Conservation (phyloP, 768 basidiomycete species). For the Mycena olivaceomarginata region DNA sequence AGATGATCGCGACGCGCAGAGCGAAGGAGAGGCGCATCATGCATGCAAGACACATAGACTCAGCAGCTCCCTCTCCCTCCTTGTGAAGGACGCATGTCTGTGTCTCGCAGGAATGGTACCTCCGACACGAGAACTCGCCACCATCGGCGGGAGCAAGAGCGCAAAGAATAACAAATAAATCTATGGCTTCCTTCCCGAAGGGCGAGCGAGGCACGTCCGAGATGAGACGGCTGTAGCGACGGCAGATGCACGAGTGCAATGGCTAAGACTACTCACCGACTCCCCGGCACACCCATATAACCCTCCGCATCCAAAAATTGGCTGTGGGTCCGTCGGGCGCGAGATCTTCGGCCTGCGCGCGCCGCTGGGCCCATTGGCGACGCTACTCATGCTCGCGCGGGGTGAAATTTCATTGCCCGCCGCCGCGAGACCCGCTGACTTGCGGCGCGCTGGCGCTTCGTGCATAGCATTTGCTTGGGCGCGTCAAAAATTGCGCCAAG, state of each 20-base stretch:
- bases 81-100: too few species aligned
- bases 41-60: too few species aligned
- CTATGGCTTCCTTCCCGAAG: too few species aligned
- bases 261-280: slow-evolving; percentile 61
- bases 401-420: slow-evolving; percentile 19
- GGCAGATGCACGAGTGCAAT: too few species aligned
- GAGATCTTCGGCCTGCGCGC: slow-evolving; percentile 86
- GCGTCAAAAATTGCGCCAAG: slow-evolving; percentile 66
- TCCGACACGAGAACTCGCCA: too few species aligned
- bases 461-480: slow-evolving; percentile 72
- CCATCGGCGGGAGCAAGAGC: too few species aligned
- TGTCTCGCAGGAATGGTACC: too few species aligned
- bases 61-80: too few species aligned
- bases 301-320: slow-evolving; percentile 77
- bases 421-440: neutral
- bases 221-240: too few species aligned
- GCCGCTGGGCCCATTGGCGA: slow-evolving; percentile 38
- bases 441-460: slow-evolving; percentile 52
- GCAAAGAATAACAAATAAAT: too few species aligned
- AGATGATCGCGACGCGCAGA: too few species aligned
- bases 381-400: slow-evolving; percentile 37
- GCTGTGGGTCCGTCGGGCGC: slow-evolving; percentile 88
- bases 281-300: slow-evolving; percentile 63
- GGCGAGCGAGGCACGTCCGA: too few species aligned
- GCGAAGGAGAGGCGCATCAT: neutral